A percentile compares a stretch with the other conserved stretches of the same genome.
phyloP scores from a whole-genome alignment of 1,139 yeast species.

The Candida neerlandica region DNA sequence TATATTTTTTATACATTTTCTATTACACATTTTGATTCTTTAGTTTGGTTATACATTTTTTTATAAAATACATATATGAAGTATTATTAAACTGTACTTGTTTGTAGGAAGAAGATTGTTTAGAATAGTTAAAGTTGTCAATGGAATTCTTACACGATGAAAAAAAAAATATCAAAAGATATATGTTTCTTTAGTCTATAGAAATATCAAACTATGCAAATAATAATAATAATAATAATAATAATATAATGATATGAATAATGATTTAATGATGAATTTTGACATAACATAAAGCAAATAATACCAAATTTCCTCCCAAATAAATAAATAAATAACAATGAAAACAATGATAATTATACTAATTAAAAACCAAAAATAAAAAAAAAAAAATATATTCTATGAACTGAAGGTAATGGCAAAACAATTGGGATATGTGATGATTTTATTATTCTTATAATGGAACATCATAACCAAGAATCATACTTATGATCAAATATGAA shows the following conservation, averaged over 20 bases:
- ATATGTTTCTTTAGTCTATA: neutral
- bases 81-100: too few relatives aligned
- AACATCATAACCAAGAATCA: slow-evolving; percentile 46
- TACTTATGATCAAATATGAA: slow-evolving; percentile 51
- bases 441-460: slow-evolving; percentile 25
- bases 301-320: too few relatives aligned
- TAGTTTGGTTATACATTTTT: too few relatives aligned
- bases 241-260: neutral
- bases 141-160: neutral
- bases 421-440: neutral
- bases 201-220: neutral
- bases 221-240: neutral
- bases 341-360: neutral
- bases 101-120: too few relatives aligned
- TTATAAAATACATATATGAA: too few relatives aligned
- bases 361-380: neutral
- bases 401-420: neutral
- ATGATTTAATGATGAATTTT: too few relatives aligned
- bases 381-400: neutral
- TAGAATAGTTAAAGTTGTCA: too few relatives aligned
- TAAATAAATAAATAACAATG: neutral
- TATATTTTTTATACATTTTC: neutral
- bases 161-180: neutral
- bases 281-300: too few relatives aligned
- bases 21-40: too few relatives aligned